Evolutionary conservation across 495 filamentous ascomycete species (phyloP), one percentile per base, ranked within the genome.

Genomic region (Lophium mytilinum): DNA sequence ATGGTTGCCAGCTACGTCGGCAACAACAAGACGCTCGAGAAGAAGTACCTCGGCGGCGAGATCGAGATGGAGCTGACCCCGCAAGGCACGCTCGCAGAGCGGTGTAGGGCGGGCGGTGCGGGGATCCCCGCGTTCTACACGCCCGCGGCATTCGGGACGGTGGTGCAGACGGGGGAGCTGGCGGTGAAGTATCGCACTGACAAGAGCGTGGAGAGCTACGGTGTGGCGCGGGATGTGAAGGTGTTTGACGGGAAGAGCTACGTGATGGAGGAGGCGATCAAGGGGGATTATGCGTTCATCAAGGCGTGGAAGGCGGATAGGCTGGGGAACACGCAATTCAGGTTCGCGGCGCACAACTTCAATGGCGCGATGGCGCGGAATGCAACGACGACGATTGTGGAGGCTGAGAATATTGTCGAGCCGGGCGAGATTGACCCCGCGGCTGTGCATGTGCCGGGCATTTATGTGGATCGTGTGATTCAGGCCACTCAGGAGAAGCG

Each of bases 111-210:
- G 4, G 83, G 80, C 0, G 83, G 83, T 9, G 80, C 81, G n/a
- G 83, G 83, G 0, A 83, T 86, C 17, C 83, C 83, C 14, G 83
- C 82, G 1, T 86, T 86, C 59, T 86, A 77, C 61, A 86, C 83
- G 0, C 81, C 82, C 0, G 83, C 83, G 5, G 83, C 81, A 6
- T 76, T 80, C 5, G 77, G 78, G 50, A 84, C 83, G 0, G 75
- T 82, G 18, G 69, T 86, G 9, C 80, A 85, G 65, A 75, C 78
- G 0, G 83, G 83, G 34, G 77, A 82, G 37, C 81, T 86, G 46
- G 81, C 83, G 0, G 65, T 78, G 7, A 66, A 75, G 8, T 76
- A 80, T 49, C 79, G 77, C 8, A 70, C 74, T 6, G 71, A 75
- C 35, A 80, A 78, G 34, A 71, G 72, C 11, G 72, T 83, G 12